phyloP scores from a whole-genome alignment of 108 stramenopile genomes.

The Pseudonitzschia pungens region DNA sequence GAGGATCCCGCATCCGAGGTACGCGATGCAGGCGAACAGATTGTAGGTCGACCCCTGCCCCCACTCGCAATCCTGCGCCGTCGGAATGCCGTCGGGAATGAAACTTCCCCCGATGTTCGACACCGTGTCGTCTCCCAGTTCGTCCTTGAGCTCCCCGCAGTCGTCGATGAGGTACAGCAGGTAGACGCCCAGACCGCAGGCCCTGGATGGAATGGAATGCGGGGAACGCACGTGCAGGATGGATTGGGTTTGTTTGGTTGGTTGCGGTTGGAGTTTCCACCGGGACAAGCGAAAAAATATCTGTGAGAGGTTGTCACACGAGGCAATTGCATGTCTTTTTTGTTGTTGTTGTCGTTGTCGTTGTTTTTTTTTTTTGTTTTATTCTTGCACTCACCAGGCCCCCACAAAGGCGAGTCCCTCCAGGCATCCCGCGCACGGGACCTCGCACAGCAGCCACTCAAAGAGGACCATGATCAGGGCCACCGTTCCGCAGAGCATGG shows the following conservation, averaged over 20 bases:
- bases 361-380: no score
- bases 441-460: conserved; percentile 32
- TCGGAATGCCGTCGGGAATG: conserved; percentile 12
- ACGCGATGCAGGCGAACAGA: conserved; percentile 19
- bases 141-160: conserved; percentile 2
- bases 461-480: conserved; percentile 25
- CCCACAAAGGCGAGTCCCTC: conserved; percentile 25
- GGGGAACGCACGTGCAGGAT: no score
- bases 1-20: conserved; percentile 25
- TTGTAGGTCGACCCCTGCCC: conserved; percentile 21
- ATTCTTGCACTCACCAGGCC: conserved; percentile 15
- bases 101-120: background rate
- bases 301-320: no score
- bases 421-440: conserved; percentile 30
- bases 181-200: conserved; percentile 14
- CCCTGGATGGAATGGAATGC: no score
- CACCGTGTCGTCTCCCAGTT: background rate
- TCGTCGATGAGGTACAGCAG: conserved; percentile 19
- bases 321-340: no score
- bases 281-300: no score
- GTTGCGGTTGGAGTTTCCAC: no score
- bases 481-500: conserved; percentile 12
- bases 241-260: no score
- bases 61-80: conserved; percentile 18
- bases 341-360: no score